These are phyloP conservation scores for Noccaea bulbosa DNA, from an alignment of 345 rosid genomes.

Conservation along the genomic window DNA sequence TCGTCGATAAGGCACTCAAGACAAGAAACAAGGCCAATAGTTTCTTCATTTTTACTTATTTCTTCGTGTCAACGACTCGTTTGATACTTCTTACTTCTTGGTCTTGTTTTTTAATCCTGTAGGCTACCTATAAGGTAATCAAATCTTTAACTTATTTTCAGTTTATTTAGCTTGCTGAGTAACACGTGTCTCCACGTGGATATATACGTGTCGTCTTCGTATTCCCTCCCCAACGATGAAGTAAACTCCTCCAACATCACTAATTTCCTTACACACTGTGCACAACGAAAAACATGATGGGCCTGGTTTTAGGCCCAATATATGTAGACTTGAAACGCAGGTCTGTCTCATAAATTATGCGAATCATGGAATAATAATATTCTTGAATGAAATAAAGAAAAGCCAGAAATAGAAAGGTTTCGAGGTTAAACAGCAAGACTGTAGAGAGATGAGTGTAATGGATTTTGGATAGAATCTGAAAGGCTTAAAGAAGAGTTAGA, in stretches of 20 bases:
- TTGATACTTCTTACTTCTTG: slow-evolving; percentile 1
- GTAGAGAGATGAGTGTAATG: slow-evolving; percentile 22
- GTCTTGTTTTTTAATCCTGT: slow-evolving; percentile 4
- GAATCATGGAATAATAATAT: slow-evolving; percentile 37
- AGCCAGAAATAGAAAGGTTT: slow-evolving; percentile 30
- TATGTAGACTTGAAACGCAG: neutral
- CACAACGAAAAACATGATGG: slow-evolving; percentile 7
- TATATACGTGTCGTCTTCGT: slow-evolving; percentile 17
- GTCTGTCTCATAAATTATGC: slow-evolving; percentile 1
- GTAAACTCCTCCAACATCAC: neutral
- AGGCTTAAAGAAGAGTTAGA: slow-evolving; percentile 29
- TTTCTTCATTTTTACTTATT: slow-evolving; percentile 10
- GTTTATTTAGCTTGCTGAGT: neutral
- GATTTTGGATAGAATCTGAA: slow-evolving; percentile 26
- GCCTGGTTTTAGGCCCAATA: slow-evolving; percentile 25
- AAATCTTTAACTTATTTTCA: neutral
- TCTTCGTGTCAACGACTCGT: slow-evolving; percentile 24
- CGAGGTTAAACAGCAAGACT: slow-evolving; percentile 19
- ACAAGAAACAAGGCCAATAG: slow-evolving; percentile 29
- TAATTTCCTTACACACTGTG: neutral
- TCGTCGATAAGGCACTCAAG: neutral
- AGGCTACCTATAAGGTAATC: neutral
- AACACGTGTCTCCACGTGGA: slow-evolving; percentile 31
- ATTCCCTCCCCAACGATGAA: neutral
- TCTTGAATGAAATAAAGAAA: neutral